Evolutionary conservation across 192 early-diverging fungal species (phyloP).

Genomic region (Coemansia sp.): DNA sequence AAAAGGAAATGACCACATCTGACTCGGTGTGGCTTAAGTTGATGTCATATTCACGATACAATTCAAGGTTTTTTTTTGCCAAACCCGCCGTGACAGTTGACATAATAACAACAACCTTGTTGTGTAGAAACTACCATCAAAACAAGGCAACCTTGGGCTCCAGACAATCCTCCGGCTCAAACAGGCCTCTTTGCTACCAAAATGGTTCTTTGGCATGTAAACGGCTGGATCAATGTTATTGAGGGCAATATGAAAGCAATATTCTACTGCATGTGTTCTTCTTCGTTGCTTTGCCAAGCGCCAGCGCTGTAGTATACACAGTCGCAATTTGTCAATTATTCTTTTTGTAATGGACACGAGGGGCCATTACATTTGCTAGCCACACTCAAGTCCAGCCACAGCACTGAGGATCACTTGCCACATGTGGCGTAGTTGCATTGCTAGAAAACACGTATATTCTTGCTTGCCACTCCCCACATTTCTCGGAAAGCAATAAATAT

Average conservation of each 20-base stretch:
- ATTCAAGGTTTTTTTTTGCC: not conserved
- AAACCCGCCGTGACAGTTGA: not conserved
- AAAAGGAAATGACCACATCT: not conserved
- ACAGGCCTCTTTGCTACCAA: not conserved
- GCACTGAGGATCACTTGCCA: slow-evolving; percentile 4
- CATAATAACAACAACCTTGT: not conserved
- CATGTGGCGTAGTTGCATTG: not conserved
- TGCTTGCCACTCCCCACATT: not conserved
- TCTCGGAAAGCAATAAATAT: not conserved
- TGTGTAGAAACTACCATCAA: not conserved
- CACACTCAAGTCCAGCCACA: not conserved
- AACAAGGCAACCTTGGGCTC: not conserved
- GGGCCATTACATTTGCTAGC: not conserved
- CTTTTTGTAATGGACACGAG: not conserved
- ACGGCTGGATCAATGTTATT: not conserved
- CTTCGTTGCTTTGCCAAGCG: not conserved
- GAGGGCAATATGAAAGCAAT: not conserved
- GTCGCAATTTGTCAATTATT: not conserved
- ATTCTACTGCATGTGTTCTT: not conserved
- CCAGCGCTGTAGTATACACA: not conserved
- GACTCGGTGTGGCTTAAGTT: slow-evolving; percentile 3
- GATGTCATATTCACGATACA: not conserved
- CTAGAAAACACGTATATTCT: not conserved
- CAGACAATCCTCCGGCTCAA: not conserved
- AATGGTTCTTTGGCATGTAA: not conserved